Percentiles rank a stretch among this genome's conserved stretches.
phyloP scores from a whole-genome alignment of 495 filamentous ascomycete genomes.

The Neurospora africana region DNA sequence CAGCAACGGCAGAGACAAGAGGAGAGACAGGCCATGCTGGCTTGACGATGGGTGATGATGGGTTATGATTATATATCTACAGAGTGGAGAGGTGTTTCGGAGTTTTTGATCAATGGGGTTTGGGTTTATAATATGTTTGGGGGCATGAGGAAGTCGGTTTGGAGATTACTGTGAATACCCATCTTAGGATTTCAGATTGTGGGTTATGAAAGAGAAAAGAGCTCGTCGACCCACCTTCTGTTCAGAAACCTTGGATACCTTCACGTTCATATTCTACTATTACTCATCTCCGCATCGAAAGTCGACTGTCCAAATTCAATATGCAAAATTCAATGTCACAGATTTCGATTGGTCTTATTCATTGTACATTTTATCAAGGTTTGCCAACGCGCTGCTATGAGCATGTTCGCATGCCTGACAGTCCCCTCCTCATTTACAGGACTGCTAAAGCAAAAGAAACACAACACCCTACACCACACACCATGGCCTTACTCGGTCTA shows the following conservation, averaged over 20 bases:
- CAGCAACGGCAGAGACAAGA: slow-evolving; percentile 12
- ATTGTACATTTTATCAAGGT: neutral
- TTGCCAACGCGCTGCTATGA: neutral
- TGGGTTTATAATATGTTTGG: neutral
- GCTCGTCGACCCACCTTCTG: neutral
- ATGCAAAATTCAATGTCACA: neutral
- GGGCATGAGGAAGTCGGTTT: neutral
- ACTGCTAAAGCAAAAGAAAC: neutral
- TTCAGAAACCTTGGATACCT: neutral
- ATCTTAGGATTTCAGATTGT: neutral
- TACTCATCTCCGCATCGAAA: neutral
- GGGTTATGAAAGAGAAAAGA: neutral
- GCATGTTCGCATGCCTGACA: neutral
- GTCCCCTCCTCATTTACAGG: neutral
- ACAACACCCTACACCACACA: neutral
- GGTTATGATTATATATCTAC: neutral
- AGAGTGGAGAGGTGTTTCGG: neutral
- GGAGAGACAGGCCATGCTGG: slow-evolving; percentile 37
- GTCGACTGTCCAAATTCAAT: neutral
- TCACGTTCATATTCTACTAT: neutral
- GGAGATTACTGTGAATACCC: neutral
- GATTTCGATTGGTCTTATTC: neutral
- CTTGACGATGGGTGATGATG: slow-evolving; percentile 14
- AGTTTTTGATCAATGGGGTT: neutral
- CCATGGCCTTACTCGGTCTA: neutral